Conservation (phyloP, 768 basidiomycete species). For the Imleria badia region DNA sequence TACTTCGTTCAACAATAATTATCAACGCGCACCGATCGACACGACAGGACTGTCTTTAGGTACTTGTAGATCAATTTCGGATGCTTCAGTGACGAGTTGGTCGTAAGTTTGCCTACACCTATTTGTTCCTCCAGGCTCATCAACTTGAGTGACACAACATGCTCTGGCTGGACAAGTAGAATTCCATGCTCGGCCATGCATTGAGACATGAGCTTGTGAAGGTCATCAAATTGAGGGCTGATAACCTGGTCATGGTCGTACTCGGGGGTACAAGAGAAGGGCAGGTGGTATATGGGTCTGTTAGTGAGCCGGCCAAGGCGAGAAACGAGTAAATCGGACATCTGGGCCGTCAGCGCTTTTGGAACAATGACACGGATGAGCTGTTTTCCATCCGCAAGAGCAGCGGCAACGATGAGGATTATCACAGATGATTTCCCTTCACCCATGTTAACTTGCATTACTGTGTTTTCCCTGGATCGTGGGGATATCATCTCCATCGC, state of each 20-base stretch:
- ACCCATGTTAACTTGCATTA: slow-evolving; percentile 49
- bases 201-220: slow-evolving; percentile 33
- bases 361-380: slow-evolving; percentile 12
- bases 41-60: too few species aligned
- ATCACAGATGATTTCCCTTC: too few species aligned
- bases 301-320: slow-evolving; percentile 43
- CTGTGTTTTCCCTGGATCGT: slow-evolving; percentile 29
- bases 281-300: slow-evolving; percentile 42
- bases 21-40: too few species aligned
- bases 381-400: too few species aligned
- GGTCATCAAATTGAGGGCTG: slow-evolving; percentile 9
- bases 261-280: slow-evolving; percentile 21
- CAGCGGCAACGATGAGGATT: too few species aligned
- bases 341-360: slow-evolving; percentile 41
- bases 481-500: slow-evolving; percentile 47
- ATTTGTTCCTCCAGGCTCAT: slow-evolving; percentile 38
- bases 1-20: too few species aligned
- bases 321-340: slow-evolving; percentile 43
- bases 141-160: slow-evolving; percentile 47
- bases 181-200: slow-evolving; percentile 31
- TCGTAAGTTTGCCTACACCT: not conserved
- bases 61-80: too few species aligned
- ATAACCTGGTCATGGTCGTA: not conserved
- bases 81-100: not conserved
- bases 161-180: slow-evolving; percentile 39